These are phyloP conservation scores for Aegilops tauschii DNA, from an alignment of 176 grass and related monocot species.

Conservation along the genomic window DNA sequence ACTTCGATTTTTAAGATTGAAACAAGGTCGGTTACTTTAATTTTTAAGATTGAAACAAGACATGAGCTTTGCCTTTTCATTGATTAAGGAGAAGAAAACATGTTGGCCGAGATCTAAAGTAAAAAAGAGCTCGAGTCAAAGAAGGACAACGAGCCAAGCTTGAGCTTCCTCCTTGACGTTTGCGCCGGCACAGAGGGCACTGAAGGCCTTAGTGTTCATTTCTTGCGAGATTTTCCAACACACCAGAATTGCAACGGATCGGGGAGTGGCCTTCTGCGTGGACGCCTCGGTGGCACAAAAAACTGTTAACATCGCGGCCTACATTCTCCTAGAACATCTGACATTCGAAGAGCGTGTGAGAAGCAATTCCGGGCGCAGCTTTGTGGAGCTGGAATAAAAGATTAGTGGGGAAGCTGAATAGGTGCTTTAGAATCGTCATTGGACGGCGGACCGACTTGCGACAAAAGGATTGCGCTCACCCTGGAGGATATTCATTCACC, in stretches of 20 bases:
- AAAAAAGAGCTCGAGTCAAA: background rate
- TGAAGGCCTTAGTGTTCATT: background rate
- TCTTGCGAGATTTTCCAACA: background rate
- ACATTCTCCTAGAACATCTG: background rate
- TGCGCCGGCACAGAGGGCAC: background rate
- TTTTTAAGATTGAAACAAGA: too few relatives aligned
- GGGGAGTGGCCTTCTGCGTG: background rate
- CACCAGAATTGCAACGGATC: background rate
- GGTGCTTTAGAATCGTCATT: too few relatives aligned
- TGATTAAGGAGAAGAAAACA: background rate
- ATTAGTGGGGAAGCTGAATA: background rate
- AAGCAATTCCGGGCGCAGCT: background rate
- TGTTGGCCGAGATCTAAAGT: background rate
- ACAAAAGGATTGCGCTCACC: too few relatives aligned
- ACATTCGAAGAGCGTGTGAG: background rate
- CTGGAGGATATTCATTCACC: too few relatives aligned
- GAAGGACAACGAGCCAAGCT: background rate
- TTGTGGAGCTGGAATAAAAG: background rate
- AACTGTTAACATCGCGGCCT: background rate
- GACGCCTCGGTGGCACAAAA: background rate
- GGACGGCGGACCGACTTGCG: too few relatives aligned
- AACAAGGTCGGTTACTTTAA: too few relatives aligned
- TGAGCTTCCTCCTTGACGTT: too few relatives aligned
- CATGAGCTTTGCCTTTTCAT: background rate
- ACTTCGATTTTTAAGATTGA: too few relatives aligned